These are phyloP conservation scores for Taphrina confusa DNA, from an alignment of 1,139 yeast species.

Conservation along the genomic window DNA sequence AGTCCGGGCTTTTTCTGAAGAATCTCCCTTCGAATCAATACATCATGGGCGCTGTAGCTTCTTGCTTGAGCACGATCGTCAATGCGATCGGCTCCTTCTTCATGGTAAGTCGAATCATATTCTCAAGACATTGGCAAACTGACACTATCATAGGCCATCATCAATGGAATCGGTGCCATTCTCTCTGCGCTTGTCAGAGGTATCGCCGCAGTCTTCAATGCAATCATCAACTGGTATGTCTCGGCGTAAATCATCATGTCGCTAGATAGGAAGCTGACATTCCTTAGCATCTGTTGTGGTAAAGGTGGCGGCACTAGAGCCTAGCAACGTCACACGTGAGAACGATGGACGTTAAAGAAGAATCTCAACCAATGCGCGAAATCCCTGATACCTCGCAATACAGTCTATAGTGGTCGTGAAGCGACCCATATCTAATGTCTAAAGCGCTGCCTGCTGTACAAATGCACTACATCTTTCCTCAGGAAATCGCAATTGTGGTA, in stretches of 20 bases:
- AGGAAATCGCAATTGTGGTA: too few relatives aligned
- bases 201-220: slow-evolving; percentile 29
- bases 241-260: background rate
- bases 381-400: too few relatives aligned
- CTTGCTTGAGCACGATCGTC: slow-evolving; percentile 32
- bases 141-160: slow-evolving; percentile 23
- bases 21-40: too few relatives aligned
- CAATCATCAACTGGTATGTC: slow-evolving; percentile 23
- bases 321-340: slow-evolving; percentile 3
- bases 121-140: too few relatives aligned
- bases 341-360: slow-evolving; percentile 6
- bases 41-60: slow-evolving; percentile 34
- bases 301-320: slow-evolving; percentile 16
- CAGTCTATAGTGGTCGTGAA: too few relatives aligned
- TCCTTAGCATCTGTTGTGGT: slow-evolving; percentile 11
- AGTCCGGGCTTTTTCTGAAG: too few relatives aligned
- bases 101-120: slow-evolving; percentile 13
- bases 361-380: background rate
- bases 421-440: too few relatives aligned
- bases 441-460: too few relatives aligned
- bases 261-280: background rate
- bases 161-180: slow-evolving; percentile 28
- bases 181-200: slow-evolving; percentile 33
- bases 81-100: slow-evolving; percentile 32
- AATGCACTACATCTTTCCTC: too few relatives aligned